Evolutionary conservation across 2,329 filamentous ascomycete species (phyloP), one percentile per base, ranked within the genome.

Genomic region (Allantophomopsis cytisporea): DNA sequence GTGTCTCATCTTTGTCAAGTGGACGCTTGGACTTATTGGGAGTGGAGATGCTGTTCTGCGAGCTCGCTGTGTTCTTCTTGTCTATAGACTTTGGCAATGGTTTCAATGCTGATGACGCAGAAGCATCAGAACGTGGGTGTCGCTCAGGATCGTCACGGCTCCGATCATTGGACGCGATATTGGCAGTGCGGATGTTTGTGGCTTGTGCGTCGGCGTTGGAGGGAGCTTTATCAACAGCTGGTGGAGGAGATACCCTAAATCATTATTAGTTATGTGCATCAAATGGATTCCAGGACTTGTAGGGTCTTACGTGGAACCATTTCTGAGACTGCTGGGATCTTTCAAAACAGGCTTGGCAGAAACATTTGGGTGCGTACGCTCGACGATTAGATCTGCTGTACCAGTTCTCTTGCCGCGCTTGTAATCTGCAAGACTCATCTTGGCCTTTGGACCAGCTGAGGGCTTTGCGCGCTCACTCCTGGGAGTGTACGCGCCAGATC

Each of bases 381-480:
- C 16, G 31, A 34, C 31, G 10, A 10, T 28, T 8, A 28, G 3
- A 5, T 28, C 23, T 12, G 23, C 7, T 14, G 31, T 17, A 10
- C 31, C 31, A 15, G 31, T 34, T 34, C 31, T 34, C 16, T 34
- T 43, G 36, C 41, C 39, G 3, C 21, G 20, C 44, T 51, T 53
- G 39, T 57, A 58, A 37, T 57, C 54, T 14, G 48, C 47, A 14
- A 56, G 42, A 7, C 50, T 52, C 31, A 57, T 47, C 45, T 54
- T 58, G 28, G 47, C 46, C 6, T 45, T 38, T 5, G 52, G 45
- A 31, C 49, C 50, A 39, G 50, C 53, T 28, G 23, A 28, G 23
- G 23, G 23, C 7, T 43, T 15, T 20, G 50, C 50, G 37, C 45
- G 43, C 10, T 40, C 17, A 36, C 45, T 43, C 32, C 50, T 49